Conservation (phyloP, 2,329 filamentous ascomycete species). For the Penicillium verrucosum region DNA sequence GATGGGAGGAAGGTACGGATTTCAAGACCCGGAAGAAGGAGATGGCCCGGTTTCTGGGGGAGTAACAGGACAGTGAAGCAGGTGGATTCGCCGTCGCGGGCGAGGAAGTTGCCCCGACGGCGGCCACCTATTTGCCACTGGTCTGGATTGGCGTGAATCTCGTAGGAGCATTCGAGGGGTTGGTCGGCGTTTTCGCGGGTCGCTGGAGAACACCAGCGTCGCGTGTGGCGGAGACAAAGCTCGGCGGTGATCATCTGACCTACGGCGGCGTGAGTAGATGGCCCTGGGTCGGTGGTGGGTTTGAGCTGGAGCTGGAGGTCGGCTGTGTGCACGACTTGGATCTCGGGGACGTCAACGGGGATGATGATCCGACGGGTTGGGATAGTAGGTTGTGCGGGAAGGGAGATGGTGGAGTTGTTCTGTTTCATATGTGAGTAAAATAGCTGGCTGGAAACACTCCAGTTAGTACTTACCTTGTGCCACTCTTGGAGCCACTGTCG, state of each 20-base stretch:
- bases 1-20: constrained; percentile 61
- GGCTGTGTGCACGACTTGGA: constrained; percentile 79
- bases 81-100: constrained; percentile 45
- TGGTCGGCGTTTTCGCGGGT: constrained; percentile 36
- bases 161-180: constrained; percentile 75
- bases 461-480: constrained; percentile 49
- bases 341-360: constrained; percentile 81
- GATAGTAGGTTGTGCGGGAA: constrained; percentile 32
- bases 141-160: constrained; percentile 70
- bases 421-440: constrained; percentile 20
- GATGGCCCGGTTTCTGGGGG: constrained; percentile 71
- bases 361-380: constrained; percentile 69
- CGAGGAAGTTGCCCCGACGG: constrained; percentile 70
- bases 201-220: constrained; percentile 48
- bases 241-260: constrained; percentile 49
- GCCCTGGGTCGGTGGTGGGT: constrained; percentile 12
- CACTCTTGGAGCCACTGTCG: constrained; percentile 54
- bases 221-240: constrained; percentile 53
- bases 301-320: constrained; percentile 35
- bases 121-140: constrained; percentile 83
- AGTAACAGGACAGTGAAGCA: constrained; percentile 71
- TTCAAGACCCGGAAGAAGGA: constrained; percentile 76
- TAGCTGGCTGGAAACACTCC: constrained; percentile 4
- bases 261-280: constrained; percentile 40
- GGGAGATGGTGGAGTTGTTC: constrained; percentile 33